Evolutionary conservation across 164 flowering plant genomes (phyloP).

Genomic region (Sedum album): DNA sequence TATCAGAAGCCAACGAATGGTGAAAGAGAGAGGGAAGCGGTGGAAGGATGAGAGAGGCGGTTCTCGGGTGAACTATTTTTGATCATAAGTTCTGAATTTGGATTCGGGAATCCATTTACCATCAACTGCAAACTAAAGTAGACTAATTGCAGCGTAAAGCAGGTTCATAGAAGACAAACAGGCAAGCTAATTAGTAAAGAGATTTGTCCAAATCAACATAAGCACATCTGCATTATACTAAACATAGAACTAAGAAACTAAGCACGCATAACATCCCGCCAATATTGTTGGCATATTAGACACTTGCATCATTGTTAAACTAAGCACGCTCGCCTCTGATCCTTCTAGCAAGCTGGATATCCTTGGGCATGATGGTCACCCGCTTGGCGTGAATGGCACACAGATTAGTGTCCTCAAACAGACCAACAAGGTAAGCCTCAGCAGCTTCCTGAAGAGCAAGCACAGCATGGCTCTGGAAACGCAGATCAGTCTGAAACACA

Average conservation of each 20-base stretch:
- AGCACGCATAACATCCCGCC: neutral
- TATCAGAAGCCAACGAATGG: no score
- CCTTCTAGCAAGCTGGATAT: constrained; percentile 69
- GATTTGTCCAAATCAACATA: neutral
- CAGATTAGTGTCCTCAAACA: constrained; percentile 68
- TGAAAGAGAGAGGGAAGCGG: no score
- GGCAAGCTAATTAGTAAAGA: no score
- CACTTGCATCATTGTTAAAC: neutral
- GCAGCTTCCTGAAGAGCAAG: constrained; percentile 83
- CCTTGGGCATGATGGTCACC: constrained; percentile 80
- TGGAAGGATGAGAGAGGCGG: no score
- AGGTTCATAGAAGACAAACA: no score
- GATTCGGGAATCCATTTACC: no score
- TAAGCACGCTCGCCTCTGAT: constrained; percentile 50
- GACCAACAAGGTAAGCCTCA: constrained; percentile 70
- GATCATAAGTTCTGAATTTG: no score
- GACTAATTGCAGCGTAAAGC: no score
- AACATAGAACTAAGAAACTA: neutral
- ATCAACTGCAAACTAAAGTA: no score
- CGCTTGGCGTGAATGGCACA: constrained; percentile 82
- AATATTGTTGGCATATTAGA: neutral
- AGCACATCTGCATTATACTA: neutral
- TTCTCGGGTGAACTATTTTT: no score
- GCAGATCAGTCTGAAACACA: constrained; percentile 51
- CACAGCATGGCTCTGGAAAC: constrained; percentile 76